Evolutionary conservation across 148 eudicot genomes (phyloP).

Genomic region (Rhododendron henanense): DNA sequence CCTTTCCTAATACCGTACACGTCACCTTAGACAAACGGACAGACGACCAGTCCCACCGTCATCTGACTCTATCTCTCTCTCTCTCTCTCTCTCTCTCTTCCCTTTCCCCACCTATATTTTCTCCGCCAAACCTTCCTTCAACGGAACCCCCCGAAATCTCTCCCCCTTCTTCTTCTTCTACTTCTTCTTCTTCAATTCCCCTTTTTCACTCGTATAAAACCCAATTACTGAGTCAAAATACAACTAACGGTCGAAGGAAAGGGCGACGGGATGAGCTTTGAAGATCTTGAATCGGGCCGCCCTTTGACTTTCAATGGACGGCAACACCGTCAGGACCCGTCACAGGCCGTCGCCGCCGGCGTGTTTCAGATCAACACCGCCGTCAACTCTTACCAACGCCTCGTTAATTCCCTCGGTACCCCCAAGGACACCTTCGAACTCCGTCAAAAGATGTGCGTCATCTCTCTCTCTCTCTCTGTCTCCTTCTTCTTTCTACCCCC

Average conservation of each 20-base stretch:
- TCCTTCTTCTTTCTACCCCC: background rate
- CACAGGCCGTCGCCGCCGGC: slow-evolving; percentile 48
- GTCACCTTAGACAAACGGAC: background rate
- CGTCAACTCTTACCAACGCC: slow-evolving; percentile 45
- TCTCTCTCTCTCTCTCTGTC: too few relatives aligned
- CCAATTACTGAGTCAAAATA: background rate
- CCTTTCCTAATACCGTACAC: slow-evolving; percentile 3
- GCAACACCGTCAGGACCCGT: slow-evolving; percentile 26
- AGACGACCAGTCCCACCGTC: background rate
- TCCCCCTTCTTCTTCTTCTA: background rate
- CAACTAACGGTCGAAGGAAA: background rate
- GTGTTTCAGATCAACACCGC: slow-evolving; percentile 61
- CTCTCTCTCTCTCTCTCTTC: background rate
- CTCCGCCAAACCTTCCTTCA: slow-evolving; percentile 9
- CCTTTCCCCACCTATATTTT: background rate
- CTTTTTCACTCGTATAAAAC: background rate
- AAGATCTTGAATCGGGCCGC: slow-evolving; percentile 47
- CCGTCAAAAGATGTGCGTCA: slow-evolving; percentile 48
- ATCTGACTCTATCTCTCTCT: background rate
- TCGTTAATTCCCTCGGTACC: slow-evolving; percentile 55
- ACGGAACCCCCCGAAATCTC: background rate
- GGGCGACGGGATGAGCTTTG: slow-evolving; percentile 38
- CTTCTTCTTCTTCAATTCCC: background rate
- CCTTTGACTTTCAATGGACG: slow-evolving; percentile 9
- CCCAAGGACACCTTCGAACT: slow-evolving; percentile 59